Conservation (phyloP, 208 protist genomes). For the Leishmania major region DNA sequence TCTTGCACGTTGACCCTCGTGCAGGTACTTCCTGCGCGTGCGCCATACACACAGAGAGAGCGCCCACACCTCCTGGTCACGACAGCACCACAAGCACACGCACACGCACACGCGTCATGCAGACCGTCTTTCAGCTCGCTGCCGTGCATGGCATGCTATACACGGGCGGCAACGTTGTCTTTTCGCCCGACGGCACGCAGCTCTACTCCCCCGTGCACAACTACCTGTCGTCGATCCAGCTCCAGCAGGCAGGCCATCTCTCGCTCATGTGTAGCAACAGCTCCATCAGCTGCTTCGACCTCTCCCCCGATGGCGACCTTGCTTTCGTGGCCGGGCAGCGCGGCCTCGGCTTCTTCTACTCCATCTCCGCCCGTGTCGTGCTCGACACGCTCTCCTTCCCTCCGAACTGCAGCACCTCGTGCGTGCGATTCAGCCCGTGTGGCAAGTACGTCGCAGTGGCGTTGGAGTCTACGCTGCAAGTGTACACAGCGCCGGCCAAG, state of each 20-base stretch:
- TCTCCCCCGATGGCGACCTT: conserved; percentile 86
- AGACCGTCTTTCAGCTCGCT: conserved; percentile 85
- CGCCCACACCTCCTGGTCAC: not conserved
- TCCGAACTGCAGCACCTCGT: conserved; percentile 61
- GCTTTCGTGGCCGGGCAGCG: conserved; percentile 75
- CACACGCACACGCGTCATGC: conserved; percentile 37
- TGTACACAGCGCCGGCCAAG: conserved; percentile 84
- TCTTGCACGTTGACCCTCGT: not conserved
- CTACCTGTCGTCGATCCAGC: conserved; percentile 79
- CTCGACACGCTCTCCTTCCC: conserved; percentile 91
- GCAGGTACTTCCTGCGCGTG: not conserved
- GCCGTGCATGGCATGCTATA: conserved; percentile 93
- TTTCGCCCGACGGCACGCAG: conserved; percentile 77
- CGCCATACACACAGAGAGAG: not conserved
- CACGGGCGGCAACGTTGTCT: conserved; percentile 90
- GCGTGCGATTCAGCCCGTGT: conserved; percentile 88
- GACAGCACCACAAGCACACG: not conserved
- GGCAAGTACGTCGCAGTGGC: conserved; percentile 87
- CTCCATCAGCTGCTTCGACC: conserved; percentile 88
- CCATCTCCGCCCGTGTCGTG: conserved; percentile 81
- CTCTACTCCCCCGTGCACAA: conserved; percentile 91
- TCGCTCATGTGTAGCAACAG: conserved; percentile 89
- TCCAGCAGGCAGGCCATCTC: conserved; percentile 76
- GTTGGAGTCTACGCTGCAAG: conserved; percentile 86
- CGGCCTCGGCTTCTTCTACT: conserved; percentile 90